These are phyloP conservation scores for Tephrocybe sp. DNA, from an alignment of 768 basidiomycete genomes.

Conservation along the genomic window DNA sequence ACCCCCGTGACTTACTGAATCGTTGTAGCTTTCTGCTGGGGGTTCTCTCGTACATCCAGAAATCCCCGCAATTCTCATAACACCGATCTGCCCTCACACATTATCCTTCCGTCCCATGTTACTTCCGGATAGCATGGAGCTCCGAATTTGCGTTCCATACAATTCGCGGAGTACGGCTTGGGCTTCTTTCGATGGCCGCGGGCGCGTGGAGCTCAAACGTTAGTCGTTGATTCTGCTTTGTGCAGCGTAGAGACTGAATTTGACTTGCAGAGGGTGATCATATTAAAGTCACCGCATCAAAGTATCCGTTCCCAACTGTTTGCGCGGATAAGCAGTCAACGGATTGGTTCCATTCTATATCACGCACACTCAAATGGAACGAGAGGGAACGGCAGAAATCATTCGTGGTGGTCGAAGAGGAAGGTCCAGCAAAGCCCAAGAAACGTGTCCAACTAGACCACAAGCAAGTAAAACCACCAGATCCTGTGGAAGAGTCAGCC, in stretches of 20 bases:
- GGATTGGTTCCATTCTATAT: constrained; percentile 98
- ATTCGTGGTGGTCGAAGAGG: constrained; percentile 97
- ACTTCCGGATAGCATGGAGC: constrained; percentile 96
- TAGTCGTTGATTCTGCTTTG: too few relatives aligned
- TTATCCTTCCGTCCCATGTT: constrained; percentile 99
- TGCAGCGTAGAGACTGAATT: constrained; percentile 13
- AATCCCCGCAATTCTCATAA: constrained; percentile 94
- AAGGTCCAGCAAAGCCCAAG: constrained; percentile 55
- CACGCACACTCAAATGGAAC: constrained; percentile 98
- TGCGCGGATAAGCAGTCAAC: constrained; percentile 97
- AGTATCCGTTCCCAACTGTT: constrained; percentile 97
- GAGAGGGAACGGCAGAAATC: constrained; percentile 98
- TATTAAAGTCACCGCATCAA: constrained; percentile 96
- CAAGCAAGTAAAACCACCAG: constrained; percentile 9
- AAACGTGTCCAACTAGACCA: constrained; percentile 22
- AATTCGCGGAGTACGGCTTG: constrained; percentile 98
- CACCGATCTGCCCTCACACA: constrained; percentile 98
- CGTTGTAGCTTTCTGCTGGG: constrained; percentile 80
- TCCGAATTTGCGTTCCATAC: constrained; percentile 98
- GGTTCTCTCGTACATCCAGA: constrained; percentile 98
- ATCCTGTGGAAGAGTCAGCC: constrained; percentile 17
- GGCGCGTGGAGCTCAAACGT: constrained; percentile 95
- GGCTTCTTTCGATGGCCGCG: constrained; percentile 98
- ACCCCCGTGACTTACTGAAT: constrained; percentile 5
- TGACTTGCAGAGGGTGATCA: constrained; percentile 87